Conservation (phyloP, 2,329 filamentous ascomycete genomes). For the Fusarium denticulatum region DNA sequence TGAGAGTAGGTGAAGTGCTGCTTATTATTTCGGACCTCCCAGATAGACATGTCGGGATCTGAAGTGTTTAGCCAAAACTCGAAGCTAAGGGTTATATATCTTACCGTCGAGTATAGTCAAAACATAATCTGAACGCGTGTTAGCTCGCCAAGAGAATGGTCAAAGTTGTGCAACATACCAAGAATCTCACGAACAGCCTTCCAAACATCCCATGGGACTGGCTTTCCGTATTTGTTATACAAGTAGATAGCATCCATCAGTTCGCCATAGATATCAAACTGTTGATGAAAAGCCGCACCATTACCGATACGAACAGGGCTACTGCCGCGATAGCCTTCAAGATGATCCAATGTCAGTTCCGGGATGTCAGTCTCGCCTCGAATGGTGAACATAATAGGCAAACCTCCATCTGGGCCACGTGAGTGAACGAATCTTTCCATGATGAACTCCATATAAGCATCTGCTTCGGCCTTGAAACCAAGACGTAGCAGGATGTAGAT, state of each 20-base stretch:
- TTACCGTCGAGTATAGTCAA: conserved; percentile 70
- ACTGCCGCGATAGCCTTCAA: conserved; percentile 78
- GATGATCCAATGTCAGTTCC: conserved; percentile 73
- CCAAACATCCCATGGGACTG: conserved; percentile 81
- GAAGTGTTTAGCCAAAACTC: not conserved
- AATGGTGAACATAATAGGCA: conserved; percentile 87
- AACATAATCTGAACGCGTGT: conserved; percentile 65
- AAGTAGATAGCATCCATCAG: conserved; percentile 81
- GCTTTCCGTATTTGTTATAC: conserved; percentile 83
- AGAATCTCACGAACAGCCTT: conserved; percentile 73
- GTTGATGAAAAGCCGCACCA: conserved; percentile 78
- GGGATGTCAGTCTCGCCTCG: conserved; percentile 79
- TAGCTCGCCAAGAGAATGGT: not conserved
- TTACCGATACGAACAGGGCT: conserved; percentile 80
- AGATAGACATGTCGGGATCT: conserved; percentile 83
- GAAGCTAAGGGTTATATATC: not conserved
- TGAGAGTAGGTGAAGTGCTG: conserved; percentile 86
- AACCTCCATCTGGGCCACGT: conserved; percentile 65
- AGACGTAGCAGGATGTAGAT: conserved; percentile 81
- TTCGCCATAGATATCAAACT: conserved; percentile 84
- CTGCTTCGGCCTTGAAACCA: conserved; percentile 79
- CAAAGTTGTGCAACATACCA: conserved; percentile 47
- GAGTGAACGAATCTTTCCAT: conserved; percentile 74
- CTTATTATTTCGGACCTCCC: conserved; percentile 80
- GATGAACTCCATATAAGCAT: conserved; percentile 83